Conservation (phyloP, 2,329 filamentous ascomycete species). For the Sphaerostilbella broomeana region DNA sequence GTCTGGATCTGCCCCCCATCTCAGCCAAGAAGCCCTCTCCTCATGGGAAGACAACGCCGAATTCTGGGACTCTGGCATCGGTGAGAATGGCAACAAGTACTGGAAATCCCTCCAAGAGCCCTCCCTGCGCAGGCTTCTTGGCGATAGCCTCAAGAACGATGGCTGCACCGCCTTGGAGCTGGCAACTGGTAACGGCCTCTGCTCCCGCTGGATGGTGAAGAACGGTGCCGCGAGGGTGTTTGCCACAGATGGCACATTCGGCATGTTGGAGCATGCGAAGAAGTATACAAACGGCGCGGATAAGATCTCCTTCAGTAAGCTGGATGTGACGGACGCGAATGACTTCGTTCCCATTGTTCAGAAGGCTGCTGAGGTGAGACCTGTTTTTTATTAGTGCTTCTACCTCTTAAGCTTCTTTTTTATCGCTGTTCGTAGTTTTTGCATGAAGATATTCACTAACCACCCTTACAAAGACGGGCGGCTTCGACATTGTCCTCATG, state of each 20-base stretch:
- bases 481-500: conserved; percentile 39
- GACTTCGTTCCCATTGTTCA: conserved; percentile 10
- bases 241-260: conserved; percentile 38
- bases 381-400: background rate
- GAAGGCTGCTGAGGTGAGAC: conserved; percentile 11
- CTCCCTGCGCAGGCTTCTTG: conserved; percentile 30
- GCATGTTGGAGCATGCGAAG: conserved; percentile 34
- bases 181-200: conserved; percentile 44
- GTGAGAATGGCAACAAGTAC: conserved; percentile 37
- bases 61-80: conserved; percentile 37
- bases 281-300: conserved; percentile 2
- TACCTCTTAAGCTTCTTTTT: background rate
- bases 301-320: conserved; percentile 25
- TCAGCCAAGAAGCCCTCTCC: conserved; percentile 22
- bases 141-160: conserved; percentile 13
- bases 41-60: conserved; percentile 37
- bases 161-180: conserved; percentile 37
- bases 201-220: conserved; percentile 37
- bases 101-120: conserved; percentile 38
- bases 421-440: background rate
- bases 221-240: conserved; percentile 30
- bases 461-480: conserved; percentile 17
- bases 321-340: conserved; percentile 33
- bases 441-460: background rate
- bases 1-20: background rate